Evolutionary conservation across 2,329 filamentous ascomycete genomes (phyloP).

Genomic region (Alternaria sp.): DNA sequence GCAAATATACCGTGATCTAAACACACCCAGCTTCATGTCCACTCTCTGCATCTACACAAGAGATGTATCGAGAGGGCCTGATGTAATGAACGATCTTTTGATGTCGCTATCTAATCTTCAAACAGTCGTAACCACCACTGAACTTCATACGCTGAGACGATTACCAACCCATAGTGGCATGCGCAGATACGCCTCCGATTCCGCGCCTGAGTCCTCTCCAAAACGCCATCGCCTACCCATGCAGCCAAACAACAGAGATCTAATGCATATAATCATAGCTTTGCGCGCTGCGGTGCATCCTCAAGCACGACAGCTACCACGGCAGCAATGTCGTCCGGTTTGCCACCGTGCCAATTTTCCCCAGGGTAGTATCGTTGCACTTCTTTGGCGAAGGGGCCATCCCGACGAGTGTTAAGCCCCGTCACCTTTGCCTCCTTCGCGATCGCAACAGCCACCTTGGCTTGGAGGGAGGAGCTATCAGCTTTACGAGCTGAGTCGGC

Average conservation of each 20-base stretch:
- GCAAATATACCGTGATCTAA: neutral
- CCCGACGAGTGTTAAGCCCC: conserved; percentile 78
- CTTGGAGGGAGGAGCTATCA: conserved; percentile 69
- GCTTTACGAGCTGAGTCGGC: conserved; percentile 53
- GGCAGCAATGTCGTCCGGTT: conserved; percentile 94
- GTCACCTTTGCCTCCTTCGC: conserved; percentile 83
- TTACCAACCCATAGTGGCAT: conserved; percentile 9
- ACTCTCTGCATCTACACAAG: neutral
- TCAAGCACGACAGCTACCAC: conserved; percentile 65
- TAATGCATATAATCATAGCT: conserved; percentile 23
- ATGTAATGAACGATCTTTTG: neutral
- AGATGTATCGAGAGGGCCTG: neutral
- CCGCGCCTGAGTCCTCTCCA: conserved; percentile 10
- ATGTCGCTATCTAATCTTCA: neutral
- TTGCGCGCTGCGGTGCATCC: conserved; percentile 19
- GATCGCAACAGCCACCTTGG: conserved; percentile 77
- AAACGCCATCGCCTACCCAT: conserved; percentile 38
- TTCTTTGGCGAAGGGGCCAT: conserved; percentile 94
- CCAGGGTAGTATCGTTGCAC: conserved; percentile 86
- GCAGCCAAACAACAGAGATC: conserved; percentile 26
- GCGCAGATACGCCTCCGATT: conserved; percentile 18
- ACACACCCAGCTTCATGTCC: neutral
- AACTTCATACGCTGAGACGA: conserved; percentile 1
- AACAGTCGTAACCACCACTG: neutral
- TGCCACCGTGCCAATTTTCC: conserved; percentile 89